These are phyloP conservation scores for Cytidiella melzeri DNA, from an alignment of 768 basidiomycete genomes.

Conservation along the genomic window DNA sequence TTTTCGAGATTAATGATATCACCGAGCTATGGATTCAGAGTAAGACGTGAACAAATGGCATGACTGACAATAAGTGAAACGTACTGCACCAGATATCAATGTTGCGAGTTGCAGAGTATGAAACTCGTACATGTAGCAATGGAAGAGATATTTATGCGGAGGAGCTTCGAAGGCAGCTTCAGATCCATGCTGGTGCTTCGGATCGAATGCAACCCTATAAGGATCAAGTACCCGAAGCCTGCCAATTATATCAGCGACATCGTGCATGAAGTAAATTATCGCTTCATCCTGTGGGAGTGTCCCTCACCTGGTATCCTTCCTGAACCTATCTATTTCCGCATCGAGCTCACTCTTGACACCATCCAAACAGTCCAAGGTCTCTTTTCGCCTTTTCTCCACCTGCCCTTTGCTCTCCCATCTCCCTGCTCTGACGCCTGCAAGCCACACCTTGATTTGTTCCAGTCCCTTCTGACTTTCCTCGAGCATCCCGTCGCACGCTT, in stretches of 20 bases:
- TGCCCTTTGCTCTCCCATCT: slow-evolving; percentile 31
- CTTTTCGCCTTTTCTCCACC: slow-evolving; percentile 26
- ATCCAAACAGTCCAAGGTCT: slow-evolving; percentile 32
- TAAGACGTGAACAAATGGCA: background rate
- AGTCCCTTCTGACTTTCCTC: slow-evolving; percentile 36
- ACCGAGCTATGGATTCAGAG: slow-evolving; percentile 43
- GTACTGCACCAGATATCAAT: slow-evolving; percentile 29
- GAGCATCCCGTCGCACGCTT: slow-evolving; percentile 52
- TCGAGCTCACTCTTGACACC: slow-evolving; percentile 32
- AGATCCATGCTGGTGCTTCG: slow-evolving; percentile 22
- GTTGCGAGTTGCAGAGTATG: slow-evolving; percentile 37
- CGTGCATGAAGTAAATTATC: background rate
- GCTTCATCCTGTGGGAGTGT: background rate
- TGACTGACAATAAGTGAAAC: slow-evolving; percentile 9
- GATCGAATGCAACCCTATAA: slow-evolving; percentile 47
- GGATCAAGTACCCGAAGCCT: slow-evolving; percentile 54
- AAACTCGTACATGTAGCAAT: slow-evolving; percentile 69
- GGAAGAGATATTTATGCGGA: slow-evolving; percentile 65
- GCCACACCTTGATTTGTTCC: slow-evolving; percentile 42
- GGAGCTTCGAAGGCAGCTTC: slow-evolving; percentile 34
- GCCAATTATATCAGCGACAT: background rate
- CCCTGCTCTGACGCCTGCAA: slow-evolving; percentile 32
- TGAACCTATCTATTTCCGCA: slow-evolving; percentile 39
- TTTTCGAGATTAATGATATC: slow-evolving; percentile 53
- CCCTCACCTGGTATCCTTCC: slow-evolving; percentile 42